A percentile compares a stretch with the other conserved stretches of the same genome.
Evolutionary conservation across 805 yeast species (phyloP).

Genomic region (Ascoidea asiatica): DNA sequence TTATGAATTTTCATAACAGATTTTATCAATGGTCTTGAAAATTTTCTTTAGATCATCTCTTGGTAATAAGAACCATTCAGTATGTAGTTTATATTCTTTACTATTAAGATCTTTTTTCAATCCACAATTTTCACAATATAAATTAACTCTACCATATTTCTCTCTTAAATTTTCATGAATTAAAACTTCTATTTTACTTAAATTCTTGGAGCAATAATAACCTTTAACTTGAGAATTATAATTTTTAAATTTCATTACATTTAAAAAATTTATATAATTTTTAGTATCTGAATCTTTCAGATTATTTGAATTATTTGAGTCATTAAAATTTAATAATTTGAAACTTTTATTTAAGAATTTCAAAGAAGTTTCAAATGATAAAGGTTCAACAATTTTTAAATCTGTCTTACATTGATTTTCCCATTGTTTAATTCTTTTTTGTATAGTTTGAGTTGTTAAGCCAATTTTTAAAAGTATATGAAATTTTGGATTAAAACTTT

Average conservation of each 20-base stretch:
- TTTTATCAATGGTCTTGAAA: conserved; percentile 20
- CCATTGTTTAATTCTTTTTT: conserved; percentile 35
- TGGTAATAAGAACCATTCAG: conserved; percentile 46
- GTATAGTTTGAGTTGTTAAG: conserved; percentile 33
- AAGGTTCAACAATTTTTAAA: conserved; percentile 25
- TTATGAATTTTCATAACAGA: conserved; percentile 8
- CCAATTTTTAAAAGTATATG: conserved; percentile 37
- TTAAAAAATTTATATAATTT: neutral
- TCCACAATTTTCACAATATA: conserved; percentile 34
- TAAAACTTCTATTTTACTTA: conserved; percentile 24
- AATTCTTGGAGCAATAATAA: conserved; percentile 19
- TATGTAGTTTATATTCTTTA: conserved; percentile 20
- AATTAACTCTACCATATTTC: conserved; percentile 32
- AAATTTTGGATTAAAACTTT: conserved; percentile 22
- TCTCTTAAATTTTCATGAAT: conserved; percentile 26
- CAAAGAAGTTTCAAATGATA: conserved; percentile 6
- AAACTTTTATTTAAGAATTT: neutral
- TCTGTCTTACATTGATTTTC: conserved; percentile 34
- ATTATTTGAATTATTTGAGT: neutral
- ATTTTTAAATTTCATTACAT: conserved; percentile 6
- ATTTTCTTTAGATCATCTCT: conserved; percentile 22
- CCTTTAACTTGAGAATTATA: conserved; percentile 19
- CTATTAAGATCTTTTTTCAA: neutral
- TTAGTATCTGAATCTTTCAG: neutral
- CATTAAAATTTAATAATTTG: neutral